phyloP scores from a whole-genome alignment of 2,329 filamentous ascomycete species.

The Trichoderma arundinaceum region DNA sequence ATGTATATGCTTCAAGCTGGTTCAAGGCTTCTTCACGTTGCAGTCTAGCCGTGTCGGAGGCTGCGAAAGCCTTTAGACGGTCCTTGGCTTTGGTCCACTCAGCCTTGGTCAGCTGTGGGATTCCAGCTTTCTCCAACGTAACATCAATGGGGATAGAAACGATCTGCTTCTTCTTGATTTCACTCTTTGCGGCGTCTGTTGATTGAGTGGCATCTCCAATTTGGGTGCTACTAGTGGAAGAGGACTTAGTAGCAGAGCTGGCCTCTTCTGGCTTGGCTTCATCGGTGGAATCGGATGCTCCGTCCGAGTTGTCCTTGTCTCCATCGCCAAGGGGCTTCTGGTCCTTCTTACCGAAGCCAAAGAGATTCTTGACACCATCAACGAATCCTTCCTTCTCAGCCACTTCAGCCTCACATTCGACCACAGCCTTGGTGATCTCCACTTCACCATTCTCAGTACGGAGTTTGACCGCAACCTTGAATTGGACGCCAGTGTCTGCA shows the following conservation, averaged over 20 bases:
- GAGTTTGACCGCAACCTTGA: constrained; percentile 78
- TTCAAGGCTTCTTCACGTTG: constrained; percentile 87
- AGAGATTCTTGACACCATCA: constrained; percentile 93
- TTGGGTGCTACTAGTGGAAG: constrained; percentile 43
- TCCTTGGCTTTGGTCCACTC: constrained; percentile 63
- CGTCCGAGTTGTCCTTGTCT: constrained; percentile 52
- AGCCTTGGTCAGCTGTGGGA: constrained; percentile 55
- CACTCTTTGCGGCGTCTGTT: constrained; percentile 53
- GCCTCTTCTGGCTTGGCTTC: constrained; percentile 53
- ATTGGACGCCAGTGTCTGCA: constrained; percentile 74
- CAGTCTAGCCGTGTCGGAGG: constrained; percentile 78
- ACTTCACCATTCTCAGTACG: constrained; percentile 77
- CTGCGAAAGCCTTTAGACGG: constrained; percentile 82
- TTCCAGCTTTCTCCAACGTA: constrained; percentile 56
- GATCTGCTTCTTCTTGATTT: constrained; percentile 66
- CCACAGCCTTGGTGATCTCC: constrained; percentile 73
- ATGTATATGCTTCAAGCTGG: constrained; percentile 91
- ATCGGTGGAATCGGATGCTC: constrained; percentile 43
- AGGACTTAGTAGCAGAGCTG: constrained; percentile 40
- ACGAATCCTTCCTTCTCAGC: constrained; percentile 79
- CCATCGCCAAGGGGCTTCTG: constrained; percentile 77
- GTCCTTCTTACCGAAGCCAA: constrained; percentile 91
- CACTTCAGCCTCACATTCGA: constrained; percentile 83
- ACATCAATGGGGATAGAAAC: constrained; percentile 60
- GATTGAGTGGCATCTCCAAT: constrained; percentile 54